Base-by-base conservation (phyloP, 805 yeast species). In the Starmerella sirachaensis region DNA sequence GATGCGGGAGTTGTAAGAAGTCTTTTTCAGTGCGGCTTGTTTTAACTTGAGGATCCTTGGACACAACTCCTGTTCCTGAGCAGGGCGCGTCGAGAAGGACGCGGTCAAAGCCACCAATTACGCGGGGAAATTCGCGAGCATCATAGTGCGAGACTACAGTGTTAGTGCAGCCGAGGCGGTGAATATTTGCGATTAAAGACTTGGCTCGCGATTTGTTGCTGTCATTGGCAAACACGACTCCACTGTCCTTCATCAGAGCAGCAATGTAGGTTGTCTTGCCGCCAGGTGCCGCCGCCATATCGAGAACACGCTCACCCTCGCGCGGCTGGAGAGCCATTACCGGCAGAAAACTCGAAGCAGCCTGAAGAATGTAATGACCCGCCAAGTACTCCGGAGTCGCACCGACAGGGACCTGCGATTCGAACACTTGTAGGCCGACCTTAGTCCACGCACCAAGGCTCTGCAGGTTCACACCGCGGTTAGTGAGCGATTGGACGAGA, bases 251-350 rank as follows among this genome's bases (percentile, higher is more conserved):
- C 97, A 91, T 91, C 64, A 88, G 62, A 1, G 99, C 96, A 25
- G 94, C 75, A 37, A 88, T 74, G 58, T 84, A 86, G 2, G 98
- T 88, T 16, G 96, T 84, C 58, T 88, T 88, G 63, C 98, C 98
- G 66, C 98, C 98, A 48, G 98, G 98, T 20, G 98, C 96, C 43
- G 98, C 93, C 33, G 98, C 97, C 99, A 91, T 91, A 64, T 91
- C 99, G 46, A 91, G 67, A 28, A 91, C 70, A 55, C 98, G 78
- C 65, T 91, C 99, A 57, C 81, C 77, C 61, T 85, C 96, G 59
- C 85, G 93, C n/a, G 99, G 98, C 46, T 77, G 88, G 51, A 91
- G 66, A 0, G 99, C 99, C 88, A 91, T 83, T 16, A 86, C 95
- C 7, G 99, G 99, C 56, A 91, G 65, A 62, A 88, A 91, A 8